Base-by-base conservation (phyloP, 805 yeast genomes). In the Ogataea populi-albae region DNA sequence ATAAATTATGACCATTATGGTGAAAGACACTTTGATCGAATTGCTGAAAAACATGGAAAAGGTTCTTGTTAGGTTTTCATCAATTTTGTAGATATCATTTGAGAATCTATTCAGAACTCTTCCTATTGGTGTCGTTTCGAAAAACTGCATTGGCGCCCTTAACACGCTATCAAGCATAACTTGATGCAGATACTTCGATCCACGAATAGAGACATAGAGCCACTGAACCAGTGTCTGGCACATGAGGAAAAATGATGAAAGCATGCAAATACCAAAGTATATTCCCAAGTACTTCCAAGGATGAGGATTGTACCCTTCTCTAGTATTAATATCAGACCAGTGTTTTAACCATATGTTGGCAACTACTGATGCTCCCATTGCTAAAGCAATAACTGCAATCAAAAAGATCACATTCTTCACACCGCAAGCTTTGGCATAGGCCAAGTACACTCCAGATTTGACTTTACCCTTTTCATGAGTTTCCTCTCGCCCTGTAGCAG, bases 111-210 rank as follows among this genome's bases (percentile, higher is more conserved):
- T 89, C 59, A 88, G 67, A 38, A 89, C 77, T 65, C 98, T 75
- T 23, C 98, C 98, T 46, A 88, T 79, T 37, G 97, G 98, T 0
- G 98, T 89, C 2, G 96, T 87, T 62, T 89, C 98, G 55, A 89
- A 89, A 59, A 91, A 89, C 21, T 86, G 74, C 97, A 89, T 91
- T 43, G 97, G 97, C 0, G 96, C 93, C 46, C 89, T 73, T 41
- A 91, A 62, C 10, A 89, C 93, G 36, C 62, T 47, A 26, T 62
- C 61, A 4, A 89, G 78, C 96, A 89, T 87, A 12, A 64, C 61
- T 42, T 79, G 73, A 59, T 89, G 98, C 41, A 87, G 66, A 37
- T 68, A 73, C 40, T 67, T 77, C 7, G 98, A 91, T 6, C 93
- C 95, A 37, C 76, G 76, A 51, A 91, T 83, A 2, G 95, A 77